Percentiles rank a stretch among this genome's conserved stretches.
phyloP scores from a whole-genome alignment of 2,329 filamentous ascomycete species.

The Hypoxylon rubiginosum region DNA sequence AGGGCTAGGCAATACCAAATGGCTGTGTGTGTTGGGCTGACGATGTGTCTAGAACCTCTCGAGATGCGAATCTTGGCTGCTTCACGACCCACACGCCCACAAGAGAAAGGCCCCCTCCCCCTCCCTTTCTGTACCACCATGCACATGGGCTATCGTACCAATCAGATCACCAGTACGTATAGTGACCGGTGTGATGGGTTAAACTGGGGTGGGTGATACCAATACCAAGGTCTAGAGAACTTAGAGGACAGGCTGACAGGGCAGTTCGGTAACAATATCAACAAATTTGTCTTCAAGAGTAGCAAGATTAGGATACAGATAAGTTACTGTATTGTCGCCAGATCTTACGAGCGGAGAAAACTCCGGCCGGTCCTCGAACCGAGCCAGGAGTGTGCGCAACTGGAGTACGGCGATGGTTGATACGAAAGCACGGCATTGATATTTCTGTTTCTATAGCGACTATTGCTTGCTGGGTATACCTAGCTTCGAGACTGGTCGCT shows the following conservation, averaged over 20 bases:
- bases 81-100: constrained; percentile 40
- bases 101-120: constrained; percentile 7
- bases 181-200: constrained; percentile 45
- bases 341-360: constrained; percentile 15
- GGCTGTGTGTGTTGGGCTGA: constrained; percentile 26
- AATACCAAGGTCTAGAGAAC: constrained; percentile 32
- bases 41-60: constrained; percentile 39
- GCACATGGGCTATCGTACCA: constrained; percentile 45
- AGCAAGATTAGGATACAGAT: constrained; percentile 18
- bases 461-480: constrained; percentile 3
- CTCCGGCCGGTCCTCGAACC: neutral
- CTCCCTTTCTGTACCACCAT: constrained; percentile 31
- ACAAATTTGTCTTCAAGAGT: constrained; percentile 15
- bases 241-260: constrained; percentile 9
- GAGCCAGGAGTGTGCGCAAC: neutral
- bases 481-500: constrained; percentile 4
- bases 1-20: constrained; percentile 26
- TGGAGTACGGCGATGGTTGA: neutral
- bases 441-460: constrained; percentile 4
- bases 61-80: constrained; percentile 20
- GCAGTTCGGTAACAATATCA: constrained; percentile 22
- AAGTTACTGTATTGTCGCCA: constrained; percentile 13
- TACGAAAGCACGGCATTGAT: constrained; percentile 3
- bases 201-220: constrained; percentile 27
- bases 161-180: constrained; percentile 37